Evolutionary conservation across 257 asterid genomes (phyloP).

Genomic region (Osmanthus fragrans): DNA sequence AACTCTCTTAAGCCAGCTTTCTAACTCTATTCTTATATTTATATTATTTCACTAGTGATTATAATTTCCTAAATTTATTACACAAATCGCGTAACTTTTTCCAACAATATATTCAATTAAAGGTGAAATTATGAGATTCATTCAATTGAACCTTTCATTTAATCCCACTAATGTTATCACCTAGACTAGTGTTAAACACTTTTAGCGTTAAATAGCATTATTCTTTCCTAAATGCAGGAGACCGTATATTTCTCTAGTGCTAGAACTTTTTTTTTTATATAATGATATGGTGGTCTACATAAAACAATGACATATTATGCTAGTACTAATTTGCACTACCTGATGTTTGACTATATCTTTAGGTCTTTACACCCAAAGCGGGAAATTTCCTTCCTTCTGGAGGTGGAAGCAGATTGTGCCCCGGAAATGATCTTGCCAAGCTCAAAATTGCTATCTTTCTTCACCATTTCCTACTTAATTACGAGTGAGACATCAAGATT

Average conservation of each 20-base stretch:
- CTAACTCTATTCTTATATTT: no score
- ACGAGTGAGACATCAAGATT: conserved; percentile 54
- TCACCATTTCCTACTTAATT: conserved; percentile 69
- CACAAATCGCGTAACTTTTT: no score
- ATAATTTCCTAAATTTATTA: no score
- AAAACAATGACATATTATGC: not conserved
- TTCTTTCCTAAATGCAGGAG: not conserved
- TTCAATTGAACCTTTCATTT: no score
- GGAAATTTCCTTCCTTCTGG: conserved; percentile 87
- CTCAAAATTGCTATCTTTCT: conserved; percentile 79
- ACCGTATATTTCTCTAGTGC: not conserved
- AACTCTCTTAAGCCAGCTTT: no score
- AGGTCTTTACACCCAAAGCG: conserved; percentile 71
- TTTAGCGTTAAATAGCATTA: no score
- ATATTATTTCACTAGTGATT: no score
- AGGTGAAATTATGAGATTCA: no score
- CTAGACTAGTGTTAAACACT: no score
- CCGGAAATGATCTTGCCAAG: conserved; percentile 92
- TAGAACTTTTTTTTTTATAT: not conserved
- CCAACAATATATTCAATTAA: no score
- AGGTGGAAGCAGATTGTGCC: conserved; percentile 85
- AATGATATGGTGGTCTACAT: not conserved
- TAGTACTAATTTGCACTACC: not conserved
- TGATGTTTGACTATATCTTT: conserved; percentile 1
- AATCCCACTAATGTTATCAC: no score